A percentile compares a stretch with the other conserved stretches of the same genome.
Conservation (phyloP, 208 protist genomes). For the Acanthamoeba royreba region DNA sequence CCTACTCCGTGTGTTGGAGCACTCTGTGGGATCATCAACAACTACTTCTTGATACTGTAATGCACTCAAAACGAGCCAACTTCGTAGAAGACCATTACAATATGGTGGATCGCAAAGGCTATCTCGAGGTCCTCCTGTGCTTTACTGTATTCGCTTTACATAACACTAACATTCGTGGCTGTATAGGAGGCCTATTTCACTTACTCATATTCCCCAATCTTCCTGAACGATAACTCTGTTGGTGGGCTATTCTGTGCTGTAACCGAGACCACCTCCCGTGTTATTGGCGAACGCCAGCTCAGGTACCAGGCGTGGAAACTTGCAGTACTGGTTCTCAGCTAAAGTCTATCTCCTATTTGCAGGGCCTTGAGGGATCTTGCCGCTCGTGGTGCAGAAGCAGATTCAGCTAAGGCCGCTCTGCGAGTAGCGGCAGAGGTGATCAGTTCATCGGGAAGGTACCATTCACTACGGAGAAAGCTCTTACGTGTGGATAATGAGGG, state of each 20-base stretch:
- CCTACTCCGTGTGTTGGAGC: neutral
- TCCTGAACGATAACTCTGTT: neutral
- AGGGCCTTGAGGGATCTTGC: neutral
- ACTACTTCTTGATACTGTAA: neutral
- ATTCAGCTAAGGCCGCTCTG: neutral
- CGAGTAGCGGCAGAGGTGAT: neutral
- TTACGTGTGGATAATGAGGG: too few relatives aligned
- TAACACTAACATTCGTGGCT: too few relatives aligned
- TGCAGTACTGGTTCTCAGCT: neutral
- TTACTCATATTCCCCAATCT: neutral
- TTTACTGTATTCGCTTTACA: too few relatives aligned
- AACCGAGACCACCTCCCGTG: neutral
- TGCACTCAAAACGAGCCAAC: neutral
- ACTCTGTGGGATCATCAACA: neutral
- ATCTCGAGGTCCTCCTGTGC: neutral
- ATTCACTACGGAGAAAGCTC: too few relatives aligned
- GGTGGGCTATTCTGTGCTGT: neutral
- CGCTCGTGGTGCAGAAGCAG: neutral
- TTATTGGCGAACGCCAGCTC: neutral
- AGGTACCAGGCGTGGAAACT: neutral
- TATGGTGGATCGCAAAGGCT: neutral
- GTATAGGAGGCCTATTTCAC: slow-evolving; percentile 32
- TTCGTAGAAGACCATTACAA: neutral
- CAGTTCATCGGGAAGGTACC: neutral
- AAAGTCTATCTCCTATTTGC: neutral